Evolutionary conservation across 305 asterid genomes (phyloP), one percentile per base, ranked within the genome.

Genomic region (Stenogyne calaminthoides): DNA sequence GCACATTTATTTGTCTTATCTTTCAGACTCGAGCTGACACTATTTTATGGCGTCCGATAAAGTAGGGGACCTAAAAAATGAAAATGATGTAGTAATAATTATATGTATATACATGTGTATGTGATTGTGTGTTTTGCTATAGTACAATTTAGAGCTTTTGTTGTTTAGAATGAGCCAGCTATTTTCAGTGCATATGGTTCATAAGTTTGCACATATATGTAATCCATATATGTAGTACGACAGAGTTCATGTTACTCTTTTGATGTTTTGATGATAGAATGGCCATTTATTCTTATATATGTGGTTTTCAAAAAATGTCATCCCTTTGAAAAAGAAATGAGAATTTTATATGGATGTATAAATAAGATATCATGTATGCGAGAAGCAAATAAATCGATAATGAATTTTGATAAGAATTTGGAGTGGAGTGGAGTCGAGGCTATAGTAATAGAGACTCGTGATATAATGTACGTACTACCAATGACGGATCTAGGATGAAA

Each of bases 61-160:
- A 57, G 84, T 78, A 19, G 87, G 93, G 96, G 90, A 83, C 96
- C 93, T 84, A 37, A 67, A 67, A 70, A 19, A 64, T 57, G 69
- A 64, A 80, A 79, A 70, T 64, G 76, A 82, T 79, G 61, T 73
- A 22, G 62, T 73, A 7, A 78, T 76, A 49, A 32, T 68, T 59
- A 65, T 64, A 7, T 34, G 15, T 70, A 18, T 44, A 18, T 70
- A 18, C 32, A 18, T 34, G 52, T 16, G 51, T 72, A 46, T 27
- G 9, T 46, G 15, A 42, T 14, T 46, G 29, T n/a, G 61, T 39
- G 58, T 68, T 27, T 39, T 16, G 16, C 16, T 80, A 61, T 58
- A n/a, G 67, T 67, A 69, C 71, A 72, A 75, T 68, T 64, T 73
- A 37, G 69, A 70, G 80, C 72, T 76, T 82, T 79, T 77, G 69